Percentiles rank a stretch among this genome's conserved stretches.
Conservation (phyloP, 1,284 basidiomycete genomes). For the Papiliotrema nemorosa region DNA sequence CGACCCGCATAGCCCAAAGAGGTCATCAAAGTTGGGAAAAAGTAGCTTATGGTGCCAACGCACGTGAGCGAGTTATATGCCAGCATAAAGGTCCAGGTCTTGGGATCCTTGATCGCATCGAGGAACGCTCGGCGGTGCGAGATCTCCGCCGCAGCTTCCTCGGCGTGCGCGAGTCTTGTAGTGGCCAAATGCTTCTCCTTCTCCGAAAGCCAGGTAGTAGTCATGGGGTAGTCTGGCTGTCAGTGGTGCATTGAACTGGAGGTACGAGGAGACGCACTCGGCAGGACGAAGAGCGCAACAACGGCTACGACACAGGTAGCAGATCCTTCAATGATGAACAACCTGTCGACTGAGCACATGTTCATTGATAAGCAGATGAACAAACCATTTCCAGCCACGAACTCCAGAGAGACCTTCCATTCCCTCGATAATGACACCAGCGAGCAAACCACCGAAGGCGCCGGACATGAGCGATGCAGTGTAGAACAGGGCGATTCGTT, state of each 20-base stretch:
- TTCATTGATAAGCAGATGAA: background rate
- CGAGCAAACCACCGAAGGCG: slow-evolving; percentile 44
- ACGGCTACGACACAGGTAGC: slow-evolving; percentile 36
- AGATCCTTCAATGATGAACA: slow-evolving; percentile 47
- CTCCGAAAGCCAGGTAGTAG: slow-evolving; percentile 39
- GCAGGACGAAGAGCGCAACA: slow-evolving; percentile 45
- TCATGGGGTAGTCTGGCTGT: slow-evolving; percentile 34
- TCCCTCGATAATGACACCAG: slow-evolving; percentile 36
- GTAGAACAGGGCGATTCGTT: slow-evolving; percentile 39
- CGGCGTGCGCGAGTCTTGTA: slow-evolving; percentile 18
- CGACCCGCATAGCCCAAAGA: slow-evolving; percentile 42
- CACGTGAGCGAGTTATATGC: slow-evolving; percentile 42
- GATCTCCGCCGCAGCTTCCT: slow-evolving; percentile 13
- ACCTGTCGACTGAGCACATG: slow-evolving; percentile 13
- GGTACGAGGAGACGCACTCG: slow-evolving; percentile 20
- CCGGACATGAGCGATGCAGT: slow-evolving; percentile 40
- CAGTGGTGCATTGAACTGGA: slow-evolving; percentile 18
- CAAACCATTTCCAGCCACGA: slow-evolving; percentile 41
- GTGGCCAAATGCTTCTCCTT: slow-evolving; percentile 32
- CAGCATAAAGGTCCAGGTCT: slow-evolving; percentile 38
- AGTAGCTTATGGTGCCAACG: slow-evolving; percentile 48
- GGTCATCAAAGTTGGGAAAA: slow-evolving; percentile 47
- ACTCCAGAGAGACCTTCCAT: slow-evolving; percentile 28
- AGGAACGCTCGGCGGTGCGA: slow-evolving; percentile 34
- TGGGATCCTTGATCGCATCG: slow-evolving; percentile 37